Conservation (phyloP, 805 yeast species). For the Kluyveromyces nonfermentans region DNA sequence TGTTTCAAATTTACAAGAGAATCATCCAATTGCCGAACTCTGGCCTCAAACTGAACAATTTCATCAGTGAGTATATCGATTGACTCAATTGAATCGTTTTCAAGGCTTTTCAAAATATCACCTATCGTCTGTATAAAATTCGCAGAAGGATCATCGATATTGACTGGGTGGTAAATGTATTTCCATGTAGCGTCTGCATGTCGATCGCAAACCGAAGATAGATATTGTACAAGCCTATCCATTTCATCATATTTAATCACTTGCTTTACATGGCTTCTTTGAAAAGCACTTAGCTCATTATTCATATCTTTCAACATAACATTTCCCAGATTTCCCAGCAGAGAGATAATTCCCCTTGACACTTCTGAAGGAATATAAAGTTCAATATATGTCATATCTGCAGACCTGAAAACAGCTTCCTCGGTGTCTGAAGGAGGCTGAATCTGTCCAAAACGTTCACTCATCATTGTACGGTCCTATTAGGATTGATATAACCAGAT, state of each 20-base stretch:
- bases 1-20: slow-evolving; percentile 53
- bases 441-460: neutral
- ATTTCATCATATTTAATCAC: slow-evolving; percentile 72
- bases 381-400: slow-evolving; percentile 94
- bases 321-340: slow-evolving; percentile 77
- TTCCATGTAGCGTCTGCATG: slow-evolving; percentile 32
- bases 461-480: neutral
- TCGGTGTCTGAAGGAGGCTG: neutral
- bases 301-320: slow-evolving; percentile 87
- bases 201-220: slow-evolving; percentile 39
- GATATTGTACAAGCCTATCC: slow-evolving; percentile 59
- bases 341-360: slow-evolving; percentile 71
- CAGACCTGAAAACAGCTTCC: slow-evolving; percentile 44
- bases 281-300: slow-evolving; percentile 72
- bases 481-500: too few species aligned
- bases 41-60: slow-evolving; percentile 57
- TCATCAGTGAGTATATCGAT: slow-evolving; percentile 54
- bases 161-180: slow-evolving; percentile 27
- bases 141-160: slow-evolving; percentile 15
- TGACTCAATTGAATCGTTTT: slow-evolving; percentile 28
- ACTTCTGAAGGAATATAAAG: slow-evolving; percentile 79
- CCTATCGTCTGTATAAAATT: slow-evolving; percentile 13
- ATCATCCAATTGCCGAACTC: slow-evolving; percentile 63
- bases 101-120: slow-evolving; percentile 15
- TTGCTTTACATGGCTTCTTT: slow-evolving; percentile 83